Evolutionary conservation across 345 rosid species (phyloP).

Genomic region (Bruguiera gymnorhiza): DNA sequence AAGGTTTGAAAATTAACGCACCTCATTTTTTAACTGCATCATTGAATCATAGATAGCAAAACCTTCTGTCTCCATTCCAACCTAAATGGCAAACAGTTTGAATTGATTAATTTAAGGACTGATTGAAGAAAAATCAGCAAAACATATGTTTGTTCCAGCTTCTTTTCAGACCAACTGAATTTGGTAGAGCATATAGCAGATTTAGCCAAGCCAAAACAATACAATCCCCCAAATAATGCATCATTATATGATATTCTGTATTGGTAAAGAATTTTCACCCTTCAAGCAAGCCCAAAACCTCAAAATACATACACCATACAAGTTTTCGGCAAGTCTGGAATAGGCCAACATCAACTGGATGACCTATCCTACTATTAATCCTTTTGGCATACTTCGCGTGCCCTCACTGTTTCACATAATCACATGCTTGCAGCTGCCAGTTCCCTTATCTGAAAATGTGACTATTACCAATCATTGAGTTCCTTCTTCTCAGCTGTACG

Average conservation of each 20-base stretch:
- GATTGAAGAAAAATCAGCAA: background rate
- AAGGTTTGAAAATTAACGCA: constrained; percentile 11
- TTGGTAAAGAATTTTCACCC: constrained; percentile 1
- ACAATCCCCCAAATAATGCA: background rate
- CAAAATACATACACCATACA: background rate
- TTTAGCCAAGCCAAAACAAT: background rate
- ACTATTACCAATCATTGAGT: too few species aligned
- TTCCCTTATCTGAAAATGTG: background rate
- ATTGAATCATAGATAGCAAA: constrained; percentile 86
- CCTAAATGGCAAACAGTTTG: constrained; percentile 37
- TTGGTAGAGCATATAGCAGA: background rate
- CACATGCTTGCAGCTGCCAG: background rate
- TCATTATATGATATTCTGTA: background rate
- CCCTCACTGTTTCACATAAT: background rate
- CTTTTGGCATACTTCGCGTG: background rate
- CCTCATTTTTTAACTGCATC: constrained; percentile 73
- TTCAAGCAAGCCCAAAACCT: background rate
- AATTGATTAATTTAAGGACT: background rate
- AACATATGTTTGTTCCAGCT: background rate
- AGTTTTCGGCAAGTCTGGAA: background rate
- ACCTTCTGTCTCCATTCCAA: constrained; percentile 85
- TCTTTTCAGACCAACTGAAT: background rate
- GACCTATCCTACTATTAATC: too few species aligned
- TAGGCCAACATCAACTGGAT: background rate
- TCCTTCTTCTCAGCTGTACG: background rate